Conservation (phyloP, 768 basidiomycete species). For the Hypholoma fasciculare region DNA sequence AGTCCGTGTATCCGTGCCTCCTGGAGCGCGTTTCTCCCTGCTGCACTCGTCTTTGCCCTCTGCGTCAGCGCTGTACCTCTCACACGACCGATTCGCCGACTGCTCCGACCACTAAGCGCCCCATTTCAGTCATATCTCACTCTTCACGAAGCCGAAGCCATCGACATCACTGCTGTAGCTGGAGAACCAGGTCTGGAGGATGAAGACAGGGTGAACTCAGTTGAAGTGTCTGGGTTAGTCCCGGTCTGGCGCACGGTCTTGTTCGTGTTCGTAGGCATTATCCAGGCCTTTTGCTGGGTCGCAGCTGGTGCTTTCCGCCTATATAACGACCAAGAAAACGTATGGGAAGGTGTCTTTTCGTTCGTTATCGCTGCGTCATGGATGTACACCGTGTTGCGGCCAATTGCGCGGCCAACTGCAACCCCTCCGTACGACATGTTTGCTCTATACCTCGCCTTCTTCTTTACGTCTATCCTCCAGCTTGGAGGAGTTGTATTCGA, state of each 20-base stretch:
- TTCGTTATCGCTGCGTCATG: constrained; percentile 57
- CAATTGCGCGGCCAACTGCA: constrained; percentile 48
- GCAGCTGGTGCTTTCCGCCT: constrained; percentile 56
- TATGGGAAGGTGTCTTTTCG: constrained; percentile 37
- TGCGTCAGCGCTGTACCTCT: constrained; percentile 36
- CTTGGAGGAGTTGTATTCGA: constrained; percentile 59
- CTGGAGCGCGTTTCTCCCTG: constrained; percentile 53
- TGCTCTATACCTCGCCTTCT: constrained; percentile 49
- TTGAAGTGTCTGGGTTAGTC: constrained; percentile 24
- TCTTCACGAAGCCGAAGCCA: constrained; percentile 56
- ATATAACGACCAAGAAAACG: constrained; percentile 30
- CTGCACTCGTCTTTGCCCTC: constrained; percentile 43
- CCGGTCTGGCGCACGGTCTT: constrained; percentile 63
- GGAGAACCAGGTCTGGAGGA: constrained; percentile 21
- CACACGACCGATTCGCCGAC: constrained; percentile 23
- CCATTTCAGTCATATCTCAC: constrained; percentile 46
- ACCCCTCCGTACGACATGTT: constrained; percentile 70
- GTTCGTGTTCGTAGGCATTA: constrained; percentile 56
- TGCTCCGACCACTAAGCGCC: constrained; percentile 23
- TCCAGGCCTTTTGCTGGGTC: constrained; percentile 60
- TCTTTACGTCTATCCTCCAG: constrained; percentile 45
- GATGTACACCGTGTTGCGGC: constrained; percentile 64
- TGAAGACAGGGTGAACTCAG: constrained; percentile 16
- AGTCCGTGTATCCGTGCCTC: constrained; percentile 48
- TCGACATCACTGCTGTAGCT: constrained; percentile 26